These are phyloP conservation scores for Boletus edulis DNA, from an alignment of 768 basidiomycete genomes.

Conservation along the genomic window DNA sequence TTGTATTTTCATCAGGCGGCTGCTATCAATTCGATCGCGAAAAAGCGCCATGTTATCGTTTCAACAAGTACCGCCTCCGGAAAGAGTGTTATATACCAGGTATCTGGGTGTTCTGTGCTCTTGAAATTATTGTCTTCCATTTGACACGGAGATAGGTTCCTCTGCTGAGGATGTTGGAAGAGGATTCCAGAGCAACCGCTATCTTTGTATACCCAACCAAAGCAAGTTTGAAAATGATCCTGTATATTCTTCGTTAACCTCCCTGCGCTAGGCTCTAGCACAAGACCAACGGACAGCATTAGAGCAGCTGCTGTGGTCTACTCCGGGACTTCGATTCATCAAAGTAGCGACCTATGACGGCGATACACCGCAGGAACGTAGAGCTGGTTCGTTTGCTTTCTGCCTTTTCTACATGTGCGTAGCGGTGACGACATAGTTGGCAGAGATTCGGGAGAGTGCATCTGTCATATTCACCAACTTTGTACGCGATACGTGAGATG, in stretches of 20 bases:
- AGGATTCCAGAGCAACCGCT: conserved; percentile 59
- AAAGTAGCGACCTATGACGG: conserved; percentile 83
- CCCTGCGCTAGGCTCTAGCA: conserved; percentile 65
- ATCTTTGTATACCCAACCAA: conserved; percentile 91
- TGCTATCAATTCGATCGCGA: conserved; percentile 63
- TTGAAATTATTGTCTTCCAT: neutral
- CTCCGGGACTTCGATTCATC: conserved; percentile 60
- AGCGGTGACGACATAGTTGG: neutral
- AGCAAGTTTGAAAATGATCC: conserved; percentile 32
- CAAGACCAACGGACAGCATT: conserved; percentile 81
- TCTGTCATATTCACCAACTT: conserved; percentile 91
- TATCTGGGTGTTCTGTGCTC: conserved; percentile 23
- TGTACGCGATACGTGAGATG: conserved; percentile 37
- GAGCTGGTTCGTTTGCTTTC: conserved; percentile 45
- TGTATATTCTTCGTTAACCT: neutral
- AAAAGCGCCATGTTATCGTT: conserved; percentile 72
- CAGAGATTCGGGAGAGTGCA: conserved; percentile 68
- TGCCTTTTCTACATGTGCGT: neutral
- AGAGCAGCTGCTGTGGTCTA: conserved; percentile 59
- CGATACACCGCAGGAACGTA: conserved; percentile 72
- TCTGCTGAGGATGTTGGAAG: conserved; percentile 61
- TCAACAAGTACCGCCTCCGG: conserved; percentile 91
- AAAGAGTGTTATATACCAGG: conserved; percentile 87
- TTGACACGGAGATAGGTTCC: conserved; percentile 52
- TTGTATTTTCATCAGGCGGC: conserved; percentile 71